A percentile compares a stretch with the other conserved stretches of the same genome.
Conservation (phyloP, 345 rosid genomes). For the Chamaenerion angustifolium region DNA sequence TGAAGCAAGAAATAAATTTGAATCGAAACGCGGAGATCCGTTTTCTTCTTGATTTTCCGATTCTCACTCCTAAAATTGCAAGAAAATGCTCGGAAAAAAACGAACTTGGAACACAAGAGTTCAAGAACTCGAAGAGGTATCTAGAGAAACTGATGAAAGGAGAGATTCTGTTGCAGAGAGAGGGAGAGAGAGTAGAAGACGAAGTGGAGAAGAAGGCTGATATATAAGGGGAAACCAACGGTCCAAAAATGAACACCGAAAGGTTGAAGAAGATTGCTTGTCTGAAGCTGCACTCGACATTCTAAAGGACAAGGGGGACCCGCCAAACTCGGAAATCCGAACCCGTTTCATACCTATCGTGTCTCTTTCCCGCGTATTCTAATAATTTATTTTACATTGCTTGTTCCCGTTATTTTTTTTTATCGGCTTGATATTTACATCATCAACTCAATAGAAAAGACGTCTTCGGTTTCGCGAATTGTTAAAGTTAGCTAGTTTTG, state of each 20-base stretch:
- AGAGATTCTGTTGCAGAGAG: background rate
- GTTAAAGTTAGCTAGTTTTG: too few relatives aligned
- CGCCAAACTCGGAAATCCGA: slow-evolving; percentile 13
- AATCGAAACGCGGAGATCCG: too few relatives aligned
- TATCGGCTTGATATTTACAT: too few relatives aligned
- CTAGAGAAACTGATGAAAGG: background rate
- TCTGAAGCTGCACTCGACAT: slow-evolving; percentile 27
- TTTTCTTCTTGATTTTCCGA: too few relatives aligned
- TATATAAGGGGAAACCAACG: slow-evolving; percentile 16
- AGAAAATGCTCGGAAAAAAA: slow-evolving; percentile 1
- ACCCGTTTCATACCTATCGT: slow-evolving; percentile 31
- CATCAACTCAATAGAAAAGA: too few relatives aligned
- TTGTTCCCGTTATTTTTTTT: too few relatives aligned
- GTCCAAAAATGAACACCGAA: slow-evolving; percentile 47
- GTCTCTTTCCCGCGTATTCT: slow-evolving; percentile 26
- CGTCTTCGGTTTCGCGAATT: too few relatives aligned
- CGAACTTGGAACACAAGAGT: slow-evolving; percentile 13
- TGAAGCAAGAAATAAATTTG: too few relatives aligned
- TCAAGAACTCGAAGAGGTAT: background rate
- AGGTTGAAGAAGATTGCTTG: slow-evolving; percentile 31
- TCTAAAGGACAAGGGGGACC: slow-evolving; percentile 49
- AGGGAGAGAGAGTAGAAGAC: slow-evolving; percentile 21
- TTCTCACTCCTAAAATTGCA: too few relatives aligned
- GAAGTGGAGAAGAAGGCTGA: slow-evolving; percentile 10
- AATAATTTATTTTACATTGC: background rate